Conservation (phyloP, 768 basidiomycete species). For the Mycena metata region DNA sequence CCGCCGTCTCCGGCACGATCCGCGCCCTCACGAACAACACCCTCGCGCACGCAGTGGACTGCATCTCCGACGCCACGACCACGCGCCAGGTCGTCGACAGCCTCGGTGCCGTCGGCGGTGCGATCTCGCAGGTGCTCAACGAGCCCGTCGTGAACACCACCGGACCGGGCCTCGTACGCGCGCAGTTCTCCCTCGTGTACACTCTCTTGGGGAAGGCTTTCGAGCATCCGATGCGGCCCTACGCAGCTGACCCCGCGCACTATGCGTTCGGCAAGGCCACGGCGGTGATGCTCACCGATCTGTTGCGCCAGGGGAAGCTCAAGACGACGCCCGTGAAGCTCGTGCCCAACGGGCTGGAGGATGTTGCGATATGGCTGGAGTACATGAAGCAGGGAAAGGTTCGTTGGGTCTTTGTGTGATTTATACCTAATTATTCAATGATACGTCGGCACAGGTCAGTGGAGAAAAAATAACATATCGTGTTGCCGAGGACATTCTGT, state of each 20-base stretch:
- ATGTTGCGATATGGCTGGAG: conserved; percentile 37
- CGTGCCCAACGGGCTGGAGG: conserved; percentile 36
- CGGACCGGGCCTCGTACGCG: conserved; percentile 10
- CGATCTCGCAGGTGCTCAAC: conserved; percentile 25
- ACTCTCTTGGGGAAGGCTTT: conserved; percentile 38
- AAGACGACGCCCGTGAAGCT: conserved; percentile 34
- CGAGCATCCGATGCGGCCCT: conserved; percentile 18
- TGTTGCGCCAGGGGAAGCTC: conserved; percentile 29
- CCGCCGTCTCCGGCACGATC: conserved; percentile 44
- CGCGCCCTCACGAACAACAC: conserved; percentile 39
- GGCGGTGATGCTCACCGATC: conserved; percentile 23
- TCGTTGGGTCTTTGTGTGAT: neutral
- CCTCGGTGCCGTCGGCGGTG: conserved; percentile 16
- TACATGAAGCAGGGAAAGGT: conserved; percentile 40
- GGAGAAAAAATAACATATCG: conserved; percentile 40
- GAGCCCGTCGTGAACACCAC: conserved; percentile 3
- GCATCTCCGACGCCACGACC: conserved; percentile 38
- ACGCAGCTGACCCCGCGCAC: conserved; percentile 29
- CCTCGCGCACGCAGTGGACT: conserved; percentile 41
- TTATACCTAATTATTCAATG: neutral
- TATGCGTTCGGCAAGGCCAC: conserved; percentile 34
- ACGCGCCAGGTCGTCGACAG: conserved; percentile 25
- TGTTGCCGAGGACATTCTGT: conserved; percentile 16
- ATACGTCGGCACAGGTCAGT: conserved; percentile 30
- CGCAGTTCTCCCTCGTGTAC: conserved; percentile 36